Evolutionary conservation across 2,329 filamentous ascomycete species (phyloP).

Genomic region (Aspergillus sojae): DNA sequence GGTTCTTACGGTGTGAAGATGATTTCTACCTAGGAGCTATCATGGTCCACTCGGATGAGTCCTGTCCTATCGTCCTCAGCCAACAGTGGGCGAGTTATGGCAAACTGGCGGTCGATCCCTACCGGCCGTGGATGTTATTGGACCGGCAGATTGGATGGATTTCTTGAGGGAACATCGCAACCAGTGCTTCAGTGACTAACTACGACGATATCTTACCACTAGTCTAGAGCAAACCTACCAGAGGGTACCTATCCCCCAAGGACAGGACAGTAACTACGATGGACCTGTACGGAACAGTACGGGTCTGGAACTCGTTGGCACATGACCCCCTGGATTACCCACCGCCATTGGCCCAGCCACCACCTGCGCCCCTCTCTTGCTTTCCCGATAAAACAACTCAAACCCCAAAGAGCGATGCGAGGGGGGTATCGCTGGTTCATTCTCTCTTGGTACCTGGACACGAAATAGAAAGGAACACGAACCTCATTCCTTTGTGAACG

Average conservation of each 20-base stretch:
- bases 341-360: conserved; percentile 14
- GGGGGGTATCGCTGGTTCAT: conserved; percentile 1
- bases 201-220: background rate
- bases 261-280: conserved; percentile 11
- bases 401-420: conserved; percentile 8
- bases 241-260: background rate
- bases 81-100: background rate
- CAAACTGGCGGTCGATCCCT: conserved; percentile 1
- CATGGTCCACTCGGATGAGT: background rate
- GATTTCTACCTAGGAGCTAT: background rate
- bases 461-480: conserved; percentile 1
- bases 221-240: background rate
- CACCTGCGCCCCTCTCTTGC: conserved; percentile 4
- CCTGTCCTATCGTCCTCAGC: background rate
- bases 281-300: conserved; percentile 13
- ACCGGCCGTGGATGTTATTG: background rate
- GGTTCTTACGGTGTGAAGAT: background rate
- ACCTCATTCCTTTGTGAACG: background rate
- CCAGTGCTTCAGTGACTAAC: conserved; percentile 2
- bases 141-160: background rate
- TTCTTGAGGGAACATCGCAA: background rate
- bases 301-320: conserved; percentile 5
- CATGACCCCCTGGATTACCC: conserved; percentile 8
- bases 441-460: background rate
- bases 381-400: conserved; percentile 7